Conservation (phyloP, 768 basidiomycete genomes). For the Floccularia luteovirens region DNA sequence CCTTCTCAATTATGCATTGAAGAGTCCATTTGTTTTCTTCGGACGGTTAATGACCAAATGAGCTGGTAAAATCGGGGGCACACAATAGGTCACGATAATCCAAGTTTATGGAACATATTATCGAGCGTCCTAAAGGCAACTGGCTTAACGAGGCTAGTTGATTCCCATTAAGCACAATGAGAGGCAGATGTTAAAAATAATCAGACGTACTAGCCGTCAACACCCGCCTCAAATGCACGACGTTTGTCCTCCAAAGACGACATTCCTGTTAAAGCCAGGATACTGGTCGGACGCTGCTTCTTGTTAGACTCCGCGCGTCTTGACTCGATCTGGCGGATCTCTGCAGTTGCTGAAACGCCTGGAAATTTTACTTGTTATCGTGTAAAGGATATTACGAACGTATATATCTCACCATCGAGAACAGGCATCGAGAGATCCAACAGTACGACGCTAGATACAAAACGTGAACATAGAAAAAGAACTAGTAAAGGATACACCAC, state of each 20-base stretch:
- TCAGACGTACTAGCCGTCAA: conserved; percentile 95
- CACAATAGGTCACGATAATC: conserved; percentile 26
- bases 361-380: background rate
- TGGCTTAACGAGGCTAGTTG: conserved; percentile 79
- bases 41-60: too few species aligned
- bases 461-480: conserved; percentile 2
- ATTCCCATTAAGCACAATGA: background rate
- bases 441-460: conserved; percentile 58
- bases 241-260: conserved; percentile 91
- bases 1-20: background rate
- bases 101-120: conserved; percentile 72
- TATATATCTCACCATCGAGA: conserved; percentile 60
- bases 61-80: background rate
- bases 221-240: conserved; percentile 85
- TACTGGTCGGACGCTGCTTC: conserved; percentile 33
- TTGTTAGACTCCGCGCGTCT: conserved; percentile 21
- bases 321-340: conserved; percentile 73
- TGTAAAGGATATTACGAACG: background rate
- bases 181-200: background rate
- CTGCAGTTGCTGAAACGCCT: conserved; percentile 79
- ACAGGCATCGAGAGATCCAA: conserved; percentile 91
- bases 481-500: conserved; percentile 17
- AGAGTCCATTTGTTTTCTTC: too few species aligned
- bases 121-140: conserved; percentile 91
- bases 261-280: conserved; percentile 89